phyloP scores from a whole-genome alignment of 148 eudicot species.

The Rhododendron griersonianum region DNA sequence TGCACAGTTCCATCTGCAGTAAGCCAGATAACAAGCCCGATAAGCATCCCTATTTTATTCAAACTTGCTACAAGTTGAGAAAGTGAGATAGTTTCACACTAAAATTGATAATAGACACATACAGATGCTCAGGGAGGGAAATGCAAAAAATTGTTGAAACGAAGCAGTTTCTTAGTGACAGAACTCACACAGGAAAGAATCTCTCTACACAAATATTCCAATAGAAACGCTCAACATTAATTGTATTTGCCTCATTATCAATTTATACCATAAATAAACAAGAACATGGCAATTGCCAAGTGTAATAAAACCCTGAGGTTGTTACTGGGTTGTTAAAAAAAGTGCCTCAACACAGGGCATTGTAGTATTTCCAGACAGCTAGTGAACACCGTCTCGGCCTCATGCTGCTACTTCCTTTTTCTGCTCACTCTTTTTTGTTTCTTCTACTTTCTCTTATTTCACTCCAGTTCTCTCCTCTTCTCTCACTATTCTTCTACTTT shows the following conservation, averaged over 20 bases:
- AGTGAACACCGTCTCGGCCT: background rate
- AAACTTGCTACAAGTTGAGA: background rate
- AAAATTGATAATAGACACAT: background rate
- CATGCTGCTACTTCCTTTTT: background rate
- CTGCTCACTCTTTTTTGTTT: background rate
- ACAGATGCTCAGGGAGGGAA: background rate
- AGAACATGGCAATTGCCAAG: background rate
- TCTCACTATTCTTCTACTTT: background rate
- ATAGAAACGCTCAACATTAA: background rate
- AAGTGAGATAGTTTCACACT: background rate
- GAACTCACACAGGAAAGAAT: background rate
- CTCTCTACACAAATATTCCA: background rate
- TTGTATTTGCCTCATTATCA: background rate
- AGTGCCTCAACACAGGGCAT: background rate
- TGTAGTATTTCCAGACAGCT: background rate
- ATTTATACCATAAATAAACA: background rate
- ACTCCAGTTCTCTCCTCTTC: background rate
- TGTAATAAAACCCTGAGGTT: background rate
- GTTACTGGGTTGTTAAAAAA: background rate
- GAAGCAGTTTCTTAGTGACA: background rate
- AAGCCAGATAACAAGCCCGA: slow-evolving; percentile 8
- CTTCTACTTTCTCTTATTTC: background rate
- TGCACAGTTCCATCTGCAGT: slow-evolving; percentile 86
- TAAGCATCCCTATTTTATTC: background rate
- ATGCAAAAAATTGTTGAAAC: background rate